Conservation (phyloP, 2,329 filamentous ascomycete genomes). For the Verticillium nubilum region DNA sequence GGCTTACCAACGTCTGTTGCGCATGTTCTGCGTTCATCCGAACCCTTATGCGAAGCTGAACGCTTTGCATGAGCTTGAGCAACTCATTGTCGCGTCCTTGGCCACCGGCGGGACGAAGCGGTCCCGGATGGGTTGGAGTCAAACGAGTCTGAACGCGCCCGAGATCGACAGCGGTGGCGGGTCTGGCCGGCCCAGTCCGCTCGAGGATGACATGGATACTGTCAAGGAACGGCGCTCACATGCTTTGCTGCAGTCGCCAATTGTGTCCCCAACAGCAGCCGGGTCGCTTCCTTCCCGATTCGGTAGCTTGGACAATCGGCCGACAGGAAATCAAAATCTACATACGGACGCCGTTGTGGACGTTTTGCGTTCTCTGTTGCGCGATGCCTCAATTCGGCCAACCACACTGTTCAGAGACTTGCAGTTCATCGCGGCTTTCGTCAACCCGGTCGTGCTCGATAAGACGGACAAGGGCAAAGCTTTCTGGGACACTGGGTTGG, state of each 20-base stretch:
- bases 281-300: background rate
- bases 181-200: slow-evolving; percentile 34
- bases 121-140: slow-evolving; percentile 23
- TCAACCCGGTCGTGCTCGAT: slow-evolving; percentile 55
- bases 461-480: slow-evolving; percentile 65
- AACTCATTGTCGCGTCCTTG: slow-evolving; percentile 72
- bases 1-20: slow-evolving; percentile 73
- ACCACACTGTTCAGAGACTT: slow-evolving; percentile 77
- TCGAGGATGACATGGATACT: slow-evolving; percentile 66
- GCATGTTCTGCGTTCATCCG: slow-evolving; percentile 82
- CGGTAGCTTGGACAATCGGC: background rate
- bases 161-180: slow-evolving; percentile 7
- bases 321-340: background rate
- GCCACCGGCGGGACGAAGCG: slow-evolving; percentile 26
- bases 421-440: slow-evolving; percentile 67
- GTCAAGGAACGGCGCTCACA: slow-evolving; percentile 64
- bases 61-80: slow-evolving; percentile 75
- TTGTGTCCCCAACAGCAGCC: slow-evolving; percentile 21
- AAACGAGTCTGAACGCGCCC: slow-evolving; percentile 29
- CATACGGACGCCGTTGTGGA: slow-evolving; percentile 43
- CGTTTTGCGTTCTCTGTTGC: slow-evolving; percentile 62
- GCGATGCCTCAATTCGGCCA: slow-evolving; percentile 63
- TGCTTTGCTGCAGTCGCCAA: slow-evolving; percentile 32
- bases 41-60: slow-evolving; percentile 84
- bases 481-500: slow-evolving; percentile 85